Evolutionary conservation across 1,284 basidiomycete genomes (phyloP).

Genomic region (Moesziomyces globuligerus): DNA sequence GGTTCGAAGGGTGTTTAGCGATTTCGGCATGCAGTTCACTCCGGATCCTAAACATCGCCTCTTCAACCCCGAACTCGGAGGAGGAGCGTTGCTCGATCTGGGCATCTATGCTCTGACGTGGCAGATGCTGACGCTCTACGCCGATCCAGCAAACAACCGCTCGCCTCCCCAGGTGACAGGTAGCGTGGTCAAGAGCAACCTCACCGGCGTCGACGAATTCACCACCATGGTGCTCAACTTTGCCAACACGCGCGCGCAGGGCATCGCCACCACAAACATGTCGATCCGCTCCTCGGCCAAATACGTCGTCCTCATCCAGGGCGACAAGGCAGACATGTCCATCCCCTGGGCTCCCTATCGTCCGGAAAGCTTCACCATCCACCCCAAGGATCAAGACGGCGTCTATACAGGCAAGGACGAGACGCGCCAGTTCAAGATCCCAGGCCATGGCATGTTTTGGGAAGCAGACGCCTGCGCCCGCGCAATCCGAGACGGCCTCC

Average conservation of each 20-base stretch:
- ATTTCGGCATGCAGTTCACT: constrained; percentile 43
- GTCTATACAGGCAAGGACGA: constrained; percentile 24
- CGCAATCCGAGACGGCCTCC: constrained; percentile 79
- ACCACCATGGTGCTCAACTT: constrained; percentile 83
- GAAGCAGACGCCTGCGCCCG: constrained; percentile 83
- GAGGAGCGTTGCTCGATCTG: constrained; percentile 82
- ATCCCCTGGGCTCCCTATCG: constrained; percentile 75
- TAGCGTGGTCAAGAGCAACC: constrained; percentile 76
- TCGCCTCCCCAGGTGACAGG: constrained; percentile 70
- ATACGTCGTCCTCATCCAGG: constrained; percentile 47
- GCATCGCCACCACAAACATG: constrained; percentile 46
- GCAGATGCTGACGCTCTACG: constrained; percentile 52
- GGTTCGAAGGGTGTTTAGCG: constrained; percentile 41
- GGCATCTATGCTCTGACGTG: constrained; percentile 68
- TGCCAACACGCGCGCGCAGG: constrained; percentile 67
- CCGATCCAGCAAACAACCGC: constrained; percentile 71
- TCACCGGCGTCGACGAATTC: constrained; percentile 81
- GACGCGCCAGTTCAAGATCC: constrained; percentile 72
- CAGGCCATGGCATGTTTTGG: constrained; percentile 69
- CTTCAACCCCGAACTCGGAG: constrained; percentile 81
- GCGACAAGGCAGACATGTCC: constrained; percentile 69
- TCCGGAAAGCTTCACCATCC: constrained; percentile 43
- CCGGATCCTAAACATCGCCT: constrained; percentile 77
- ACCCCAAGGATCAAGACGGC: constrained; percentile 47
- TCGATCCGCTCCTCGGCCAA: constrained; percentile 9